Base-by-base conservation (phyloP, 2,329 filamentous ascomycete genomes). In the Pyrenochaeta sp. region DNA sequence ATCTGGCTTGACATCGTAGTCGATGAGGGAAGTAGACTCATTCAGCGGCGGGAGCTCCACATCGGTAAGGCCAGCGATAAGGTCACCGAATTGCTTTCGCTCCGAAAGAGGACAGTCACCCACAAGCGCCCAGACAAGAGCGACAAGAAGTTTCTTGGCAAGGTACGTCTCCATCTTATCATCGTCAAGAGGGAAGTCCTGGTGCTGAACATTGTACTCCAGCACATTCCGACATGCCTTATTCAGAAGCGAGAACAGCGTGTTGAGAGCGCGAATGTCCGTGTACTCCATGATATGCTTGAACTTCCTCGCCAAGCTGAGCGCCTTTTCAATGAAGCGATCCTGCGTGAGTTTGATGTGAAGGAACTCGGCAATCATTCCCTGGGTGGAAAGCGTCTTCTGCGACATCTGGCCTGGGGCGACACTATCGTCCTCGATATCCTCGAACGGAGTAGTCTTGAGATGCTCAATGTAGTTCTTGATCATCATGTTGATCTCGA, bases 261-360 rank as follows among this genome's bases (percentile, higher is more conserved):
- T 99, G 52, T 87, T 94, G 23, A 99, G 81, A 4, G 90, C 93
- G 43, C 94, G 89, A 35, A 93, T 90, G 35, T 89, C 82, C 0
- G 94, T 97, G 68, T 94, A 99, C 60, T 96, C 90, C 94, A 99
- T 99, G 68, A 99, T 99, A 71, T 99, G 94, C 53, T 87, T 89
- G 76, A 90, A 95, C 24, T 78, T 78, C 60, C 83, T 81, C 3
- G 93, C 91, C 67, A 90, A 81, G 39, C 86, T 81, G 4, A 99
- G 81, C 3, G 87, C 88, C 51, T 88, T 86, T 19, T 86, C 75
- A 29, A 97, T 85, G 62, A 99, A 93, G 58, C 89, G 81, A 58
- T 96, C 90, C 6, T 82, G 85, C 0, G 81, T 87, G 37, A 99
- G 77, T 61, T 90, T 86, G 27, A 84, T 81, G 52, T 88, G 81